Evolutionary conservation across 345 rosid species (phyloP).

Genomic region (Euphorbia lathyris): DNA sequence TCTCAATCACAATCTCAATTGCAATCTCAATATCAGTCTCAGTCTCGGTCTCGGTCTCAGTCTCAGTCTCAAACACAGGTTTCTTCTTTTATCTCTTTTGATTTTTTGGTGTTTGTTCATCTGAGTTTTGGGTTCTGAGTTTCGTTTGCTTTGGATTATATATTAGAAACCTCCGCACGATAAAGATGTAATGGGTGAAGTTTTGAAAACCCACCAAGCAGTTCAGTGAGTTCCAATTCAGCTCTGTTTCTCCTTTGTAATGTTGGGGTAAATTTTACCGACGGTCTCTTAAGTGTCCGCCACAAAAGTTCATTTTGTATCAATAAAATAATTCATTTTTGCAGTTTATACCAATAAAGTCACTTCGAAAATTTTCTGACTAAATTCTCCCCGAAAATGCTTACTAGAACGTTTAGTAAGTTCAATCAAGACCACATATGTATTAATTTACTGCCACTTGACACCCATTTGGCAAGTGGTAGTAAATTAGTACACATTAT

Average conservation of each 20-base stretch:
- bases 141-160: neutral
- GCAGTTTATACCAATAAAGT: too few species aligned
- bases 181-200: constrained; percentile 60
- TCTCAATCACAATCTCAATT: constrained; percentile 39
- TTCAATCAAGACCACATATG: too few species aligned
- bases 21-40: constrained; percentile 27
- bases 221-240: constrained; percentile 57
- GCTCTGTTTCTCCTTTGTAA: neutral
- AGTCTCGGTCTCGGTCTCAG: constrained; percentile 23
- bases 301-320: too few species aligned
- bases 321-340: too few species aligned
- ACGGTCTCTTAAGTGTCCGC: too few species aligned
- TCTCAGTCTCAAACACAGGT: constrained; percentile 44
- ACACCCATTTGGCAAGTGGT: too few species aligned
- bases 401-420: too few species aligned
- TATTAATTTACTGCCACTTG: too few species aligned
- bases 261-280: too few species aligned
- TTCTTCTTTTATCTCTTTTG: neutral
- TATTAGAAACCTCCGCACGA: constrained; percentile 36
- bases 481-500: too few species aligned
- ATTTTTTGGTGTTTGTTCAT: neutral
- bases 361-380: too few species aligned
- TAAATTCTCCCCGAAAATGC: too few species aligned
- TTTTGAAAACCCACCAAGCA: constrained; percentile 70
- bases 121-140: neutral